phyloP scores from a whole-genome alignment of 2,329 filamentous ascomycete genomes.

The Aspergillus piperis region DNA sequence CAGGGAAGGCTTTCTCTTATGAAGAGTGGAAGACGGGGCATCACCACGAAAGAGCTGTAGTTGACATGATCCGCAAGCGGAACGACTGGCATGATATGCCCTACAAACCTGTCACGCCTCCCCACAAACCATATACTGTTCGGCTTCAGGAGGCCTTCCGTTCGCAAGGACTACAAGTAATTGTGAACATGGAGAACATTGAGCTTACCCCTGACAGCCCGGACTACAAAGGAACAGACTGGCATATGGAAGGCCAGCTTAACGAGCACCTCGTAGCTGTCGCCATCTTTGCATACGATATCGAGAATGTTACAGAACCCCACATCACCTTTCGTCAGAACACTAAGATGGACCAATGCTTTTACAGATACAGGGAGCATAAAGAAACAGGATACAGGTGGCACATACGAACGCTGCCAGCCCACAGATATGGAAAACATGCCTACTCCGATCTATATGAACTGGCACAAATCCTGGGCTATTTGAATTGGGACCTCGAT shows the following conservation, averaged over 20 bases:
- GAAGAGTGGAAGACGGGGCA: neutral
- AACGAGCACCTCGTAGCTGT: neutral
- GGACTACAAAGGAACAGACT: neutral
- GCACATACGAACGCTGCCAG: too few relatives aligned
- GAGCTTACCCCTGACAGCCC: neutral
- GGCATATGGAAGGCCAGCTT: neutral
- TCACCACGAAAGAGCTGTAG: neutral
- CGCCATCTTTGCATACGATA: neutral
- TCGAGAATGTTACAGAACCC: neutral
- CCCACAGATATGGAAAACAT: neutral
- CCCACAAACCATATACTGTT: constrained; percentile 1
- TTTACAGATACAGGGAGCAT: neutral
- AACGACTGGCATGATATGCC: neutral
- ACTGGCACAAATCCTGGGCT: neutral
- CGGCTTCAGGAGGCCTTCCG: neutral
- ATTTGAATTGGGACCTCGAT: neutral
- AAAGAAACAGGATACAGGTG: too few relatives aligned
- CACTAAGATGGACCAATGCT: neutral
- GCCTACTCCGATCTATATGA: neutral
- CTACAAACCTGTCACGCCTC: neutral
- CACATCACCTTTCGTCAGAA: neutral
- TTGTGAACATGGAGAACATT: neutral
- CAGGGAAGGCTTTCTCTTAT: neutral
- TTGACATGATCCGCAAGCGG: neutral
- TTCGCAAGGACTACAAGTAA: neutral